Evolutionary conservation across 2,329 filamentous ascomycete species (phyloP).

Genomic region (Epichloe sibirici): DNA sequence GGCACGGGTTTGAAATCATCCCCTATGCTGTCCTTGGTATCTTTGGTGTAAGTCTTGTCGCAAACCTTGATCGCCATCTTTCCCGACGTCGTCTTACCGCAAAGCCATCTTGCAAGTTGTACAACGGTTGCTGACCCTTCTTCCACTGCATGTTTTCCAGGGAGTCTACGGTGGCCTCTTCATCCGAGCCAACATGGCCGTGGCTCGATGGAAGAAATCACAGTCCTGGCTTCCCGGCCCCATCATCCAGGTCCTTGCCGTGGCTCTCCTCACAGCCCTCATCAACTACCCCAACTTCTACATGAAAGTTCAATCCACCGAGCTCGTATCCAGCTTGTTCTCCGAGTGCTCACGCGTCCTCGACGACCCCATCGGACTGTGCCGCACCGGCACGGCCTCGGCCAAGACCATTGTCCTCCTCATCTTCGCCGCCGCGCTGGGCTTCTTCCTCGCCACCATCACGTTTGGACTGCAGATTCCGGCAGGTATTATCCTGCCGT

Average conservation of each 20-base stretch:
- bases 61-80: background rate
- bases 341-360: constrained; percentile 73
- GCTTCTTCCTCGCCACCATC: constrained; percentile 72
- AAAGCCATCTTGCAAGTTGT: background rate
- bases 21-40: constrained; percentile 82
- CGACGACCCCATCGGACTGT: constrained; percentile 82
- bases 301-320: constrained; percentile 84
- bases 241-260: constrained; percentile 64
- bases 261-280: constrained; percentile 71
- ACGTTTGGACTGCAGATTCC: constrained; percentile 94
- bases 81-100: background rate
- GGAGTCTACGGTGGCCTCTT: constrained; percentile 93
- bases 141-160: constrained; percentile 59
- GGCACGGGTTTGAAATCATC: constrained; percentile 89
- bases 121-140: background rate
- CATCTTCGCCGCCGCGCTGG: constrained; percentile 68
- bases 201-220: constrained; percentile 69
- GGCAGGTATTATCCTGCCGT: constrained; percentile 88
- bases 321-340: constrained; percentile 85
- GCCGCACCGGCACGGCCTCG: constrained; percentile 74
- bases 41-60: constrained; percentile 44
- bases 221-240: constrained; percentile 56
- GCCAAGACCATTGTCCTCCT: constrained; percentile 73
- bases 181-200: constrained; percentile 83
- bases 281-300: constrained; percentile 95